Base-by-base conservation (phyloP, 1,284 basidiomycete genomes). In the Dichomitus squalens region DNA sequence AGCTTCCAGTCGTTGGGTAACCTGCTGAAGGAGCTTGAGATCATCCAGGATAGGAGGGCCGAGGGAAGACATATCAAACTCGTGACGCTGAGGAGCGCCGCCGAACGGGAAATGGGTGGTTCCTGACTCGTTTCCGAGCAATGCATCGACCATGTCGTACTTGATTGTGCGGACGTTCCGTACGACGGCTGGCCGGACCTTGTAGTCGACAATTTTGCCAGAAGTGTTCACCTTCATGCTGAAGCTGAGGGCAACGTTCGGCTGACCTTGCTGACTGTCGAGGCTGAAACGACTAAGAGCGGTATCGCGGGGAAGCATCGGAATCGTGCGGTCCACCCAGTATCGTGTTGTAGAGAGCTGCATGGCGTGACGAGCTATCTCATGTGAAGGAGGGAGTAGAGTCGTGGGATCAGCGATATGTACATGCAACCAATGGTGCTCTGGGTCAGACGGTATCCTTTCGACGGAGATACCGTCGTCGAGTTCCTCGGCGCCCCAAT, bases 341-440 rank as follows among this genome's bases (percentile, higher is more conserved):
- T 94, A 96, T 1, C 75, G 68, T 0, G 87, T 83, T 47, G 80
- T 72, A 1, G 74, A 75, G 53, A 77, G 75, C 36, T 75, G 71
- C 9, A 79, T 75, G 0, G 94, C 93, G 3, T 75, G 68, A 31
- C 79, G 72, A 0, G 87, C 79, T 1, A 93, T 68, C 2, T 75
- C 63, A 69, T 95, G 87, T 0, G 79, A 80, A 0, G 87, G 88
- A 16, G 86, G 85, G n/a, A 99, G 76, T 56, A 88, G 69, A 1
- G 89, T 78, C 0, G 94, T 96, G 0, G 96, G 96, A 71, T 99
- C 96, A 7, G 97, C 96, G 53, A 99, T 82, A 70, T 99, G 96
- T 18, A 92, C 79, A 67, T 98, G 96, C 14, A 97, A 68, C 97
- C 97, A 99, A 51, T 77, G 67, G 56, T 76, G 76, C 16, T 79